A percentile compares a stretch with the other conserved stretches of the same genome.
Conservation (phyloP, 495 filamentous ascomycete genomes). For the Cercophora samala region DNA sequence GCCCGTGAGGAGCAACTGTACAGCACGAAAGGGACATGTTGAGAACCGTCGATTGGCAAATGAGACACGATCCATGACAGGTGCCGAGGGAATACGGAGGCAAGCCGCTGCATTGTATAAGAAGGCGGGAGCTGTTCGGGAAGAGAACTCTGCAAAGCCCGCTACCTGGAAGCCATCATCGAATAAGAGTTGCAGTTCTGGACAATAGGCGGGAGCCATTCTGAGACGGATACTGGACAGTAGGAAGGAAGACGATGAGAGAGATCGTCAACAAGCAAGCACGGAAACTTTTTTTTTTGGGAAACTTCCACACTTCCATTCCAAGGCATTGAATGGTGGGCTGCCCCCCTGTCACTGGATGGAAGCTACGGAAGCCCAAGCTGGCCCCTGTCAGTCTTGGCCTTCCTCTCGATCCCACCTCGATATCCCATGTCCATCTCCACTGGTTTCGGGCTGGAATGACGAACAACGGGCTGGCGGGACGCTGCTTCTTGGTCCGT, state of each 20-base stretch:
- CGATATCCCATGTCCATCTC: neutral
- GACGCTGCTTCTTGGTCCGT: slow-evolving; percentile 15
- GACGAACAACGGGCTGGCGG: slow-evolving; percentile 20
- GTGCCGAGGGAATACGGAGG: neutral
- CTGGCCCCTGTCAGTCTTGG: slow-evolving; percentile 10
- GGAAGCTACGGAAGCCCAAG: slow-evolving; percentile 4
- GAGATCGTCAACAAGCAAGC: neutral
- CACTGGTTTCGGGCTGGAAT: slow-evolving; percentile 19
- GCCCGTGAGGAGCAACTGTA: neutral
- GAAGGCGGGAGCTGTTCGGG: neutral
- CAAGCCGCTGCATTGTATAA: neutral
- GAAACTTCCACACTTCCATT: too few species aligned
- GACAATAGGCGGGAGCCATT: neutral
- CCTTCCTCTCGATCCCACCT: slow-evolving; percentile 3
- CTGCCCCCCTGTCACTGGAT: slow-evolving; percentile 7
- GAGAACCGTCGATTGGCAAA: neutral
- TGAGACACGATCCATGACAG: neutral
- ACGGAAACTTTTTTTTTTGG: neutral
- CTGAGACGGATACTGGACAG: neutral
- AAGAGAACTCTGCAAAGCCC: neutral
- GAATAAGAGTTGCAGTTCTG: neutral
- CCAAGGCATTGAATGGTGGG: slow-evolving; percentile 1
- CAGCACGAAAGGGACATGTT: neutral
- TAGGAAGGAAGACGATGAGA: neutral
- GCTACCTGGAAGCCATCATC: neutral